Conservation (phyloP, 306 rosid genomes). For the Albizia julibrissin region DNA sequence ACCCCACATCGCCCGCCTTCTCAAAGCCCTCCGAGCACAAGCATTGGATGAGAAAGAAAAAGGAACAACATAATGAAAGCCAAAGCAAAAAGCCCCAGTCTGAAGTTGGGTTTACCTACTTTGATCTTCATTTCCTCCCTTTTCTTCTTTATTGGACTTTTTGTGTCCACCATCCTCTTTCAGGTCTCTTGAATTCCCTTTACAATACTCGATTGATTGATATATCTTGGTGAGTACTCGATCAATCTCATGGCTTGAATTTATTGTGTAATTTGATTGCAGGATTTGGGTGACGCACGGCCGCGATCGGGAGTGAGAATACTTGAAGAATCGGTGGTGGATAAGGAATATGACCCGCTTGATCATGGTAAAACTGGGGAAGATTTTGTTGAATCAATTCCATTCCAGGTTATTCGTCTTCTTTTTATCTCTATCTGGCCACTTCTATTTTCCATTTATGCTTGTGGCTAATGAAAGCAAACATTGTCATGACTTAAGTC, state of each 20-base stretch:
- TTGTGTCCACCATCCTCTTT: slow-evolving; percentile 30
- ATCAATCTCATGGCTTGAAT: background rate
- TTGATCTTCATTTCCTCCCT: slow-evolving; percentile 15
- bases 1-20: background rate
- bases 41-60: slow-evolving; percentile 2
- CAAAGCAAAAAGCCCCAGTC: slow-evolving; percentile 22
- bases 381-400: slow-evolving; percentile 35
- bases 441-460: background rate
- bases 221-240: background rate
- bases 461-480: background rate
- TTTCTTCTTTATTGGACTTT: slow-evolving; percentile 30
- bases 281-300: slow-evolving; percentile 31
- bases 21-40: background rate
- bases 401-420: slow-evolving; percentile 40
- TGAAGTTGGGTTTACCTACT: slow-evolving; percentile 31
- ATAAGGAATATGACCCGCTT: slow-evolving; percentile 11
- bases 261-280: slow-evolving; percentile 1
- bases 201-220: background rate
- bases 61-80: slow-evolving; percentile 25
- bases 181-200: slow-evolving; percentile 24
- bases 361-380: slow-evolving; percentile 41
- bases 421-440: background rate
- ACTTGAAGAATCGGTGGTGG: slow-evolving; percentile 6
- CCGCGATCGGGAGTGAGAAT: background rate
- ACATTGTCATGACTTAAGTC: background rate